Percentiles rank a stretch among this genome's conserved stretches.
phyloP scores from a whole-genome alignment of 495 filamentous ascomycete species.

The Penicillium malachiteum region DNA sequence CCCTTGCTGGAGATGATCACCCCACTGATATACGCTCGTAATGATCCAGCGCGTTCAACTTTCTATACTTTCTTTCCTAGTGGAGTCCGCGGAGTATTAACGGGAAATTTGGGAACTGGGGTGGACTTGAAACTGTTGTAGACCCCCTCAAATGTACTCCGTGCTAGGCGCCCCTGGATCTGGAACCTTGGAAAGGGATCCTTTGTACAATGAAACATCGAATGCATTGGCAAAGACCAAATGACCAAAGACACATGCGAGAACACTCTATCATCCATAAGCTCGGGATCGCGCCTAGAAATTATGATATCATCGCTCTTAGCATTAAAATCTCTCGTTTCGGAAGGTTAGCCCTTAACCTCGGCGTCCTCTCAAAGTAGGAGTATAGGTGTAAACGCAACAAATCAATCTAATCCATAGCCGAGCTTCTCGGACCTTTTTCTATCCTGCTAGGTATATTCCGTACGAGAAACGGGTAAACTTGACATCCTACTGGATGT shows the following conservation, averaged over 20 bases:
- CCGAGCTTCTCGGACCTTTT: too few relatives aligned
- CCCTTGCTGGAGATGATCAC: conserved; percentile 16
- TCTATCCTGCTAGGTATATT: not conserved
- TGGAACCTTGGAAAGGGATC: not conserved
- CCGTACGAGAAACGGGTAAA: conserved; percentile 6
- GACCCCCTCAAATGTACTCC: not conserved
- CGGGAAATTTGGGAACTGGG: conserved; percentile 10
- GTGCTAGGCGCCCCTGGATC: not conserved
- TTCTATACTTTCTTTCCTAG: not conserved
- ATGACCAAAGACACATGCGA: not conserved
- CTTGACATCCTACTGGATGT: not conserved
- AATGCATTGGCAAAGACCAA: not conserved
- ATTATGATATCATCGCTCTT: conserved; percentile 13
- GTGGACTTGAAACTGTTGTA: not conserved
- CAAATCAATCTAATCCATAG: too few relatives aligned
- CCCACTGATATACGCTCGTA: too few relatives aligned
- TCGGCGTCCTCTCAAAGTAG: not conserved
- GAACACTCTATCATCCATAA: not conserved
- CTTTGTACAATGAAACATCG: not conserved
- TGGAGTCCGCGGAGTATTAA: conserved; percentile 14
- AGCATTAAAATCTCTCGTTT: not conserved
- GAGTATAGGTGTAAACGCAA: too few relatives aligned
- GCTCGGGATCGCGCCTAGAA: not conserved
- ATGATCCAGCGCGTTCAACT: too few relatives aligned
- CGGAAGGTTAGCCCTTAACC: not conserved